Evolutionary conservation across 2,329 filamentous ascomycete genomes (phyloP), one percentile per base, ranked within the genome.

Genomic region (Phialemoniopsis sp.): DNA sequence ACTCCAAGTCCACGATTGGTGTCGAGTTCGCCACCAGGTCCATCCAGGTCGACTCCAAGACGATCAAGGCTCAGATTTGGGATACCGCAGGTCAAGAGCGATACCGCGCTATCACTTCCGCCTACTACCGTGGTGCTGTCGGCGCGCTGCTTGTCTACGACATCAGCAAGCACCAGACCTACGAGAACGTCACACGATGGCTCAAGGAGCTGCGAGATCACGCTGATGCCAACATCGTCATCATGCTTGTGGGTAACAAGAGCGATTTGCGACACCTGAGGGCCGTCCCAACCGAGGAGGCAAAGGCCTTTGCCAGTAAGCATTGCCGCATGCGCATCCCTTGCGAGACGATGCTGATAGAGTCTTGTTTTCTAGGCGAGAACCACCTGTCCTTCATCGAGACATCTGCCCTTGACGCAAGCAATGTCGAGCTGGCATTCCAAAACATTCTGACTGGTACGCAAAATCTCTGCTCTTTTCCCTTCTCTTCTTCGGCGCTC

Each of bases 51-150:
- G 93, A 98, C 70, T 87, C 87, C 62, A 98, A 98, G 80, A 98
- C 93, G 49, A 98, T 98, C 82, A 98, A 98, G 79, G 93, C 93
- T 56, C 93, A 98, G 76, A 98, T 98, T 60, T 98, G 94, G 93
- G 93, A 98, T 75, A 98, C 93, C 43, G 93, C 93, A 52, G 93
- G 93, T 53, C 93, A 98, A 74, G 93, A 98, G 72, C 86, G 93
- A 66, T 98, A 97, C 76, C 88, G 94, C 64, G 93, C 93, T 64
- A 98, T 98, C 67, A 98, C 93, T 55, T 96, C 93, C 44, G 93
- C 93, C 53, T 98, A 98, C 76, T 98, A 98, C 72, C 87, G 93
- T 57, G 94, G 93, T 58, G 94, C 93, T 40, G 93, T 98, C 41
- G 93, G 93, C 56, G 93, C 93, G 48, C 82, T 98, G 45, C 87